phyloP scores from a whole-genome alignment of 1,284 basidiomycete genomes.

The Coniferiporia sulphurascens region DNA sequence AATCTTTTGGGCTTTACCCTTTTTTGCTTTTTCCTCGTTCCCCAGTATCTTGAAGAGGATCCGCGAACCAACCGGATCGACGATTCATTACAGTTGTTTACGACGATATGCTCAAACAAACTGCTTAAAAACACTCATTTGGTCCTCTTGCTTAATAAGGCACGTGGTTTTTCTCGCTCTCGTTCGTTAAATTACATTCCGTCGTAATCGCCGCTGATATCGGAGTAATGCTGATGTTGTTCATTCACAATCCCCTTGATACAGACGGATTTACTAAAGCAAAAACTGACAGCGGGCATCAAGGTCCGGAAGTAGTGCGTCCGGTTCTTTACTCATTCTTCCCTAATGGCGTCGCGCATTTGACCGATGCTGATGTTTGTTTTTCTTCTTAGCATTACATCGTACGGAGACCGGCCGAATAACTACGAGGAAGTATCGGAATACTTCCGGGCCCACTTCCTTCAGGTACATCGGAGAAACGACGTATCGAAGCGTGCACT shows the following conservation, averaged over 20 bases:
- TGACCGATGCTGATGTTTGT: too few relatives aligned
- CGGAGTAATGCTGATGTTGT: neutral
- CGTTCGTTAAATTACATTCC: neutral
- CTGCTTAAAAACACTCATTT: constrained; percentile 66
- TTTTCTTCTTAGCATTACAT: constrained; percentile 55
- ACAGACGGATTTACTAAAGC: constrained; percentile 60
- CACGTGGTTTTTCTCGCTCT: constrained; percentile 20
- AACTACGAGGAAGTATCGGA: constrained; percentile 64
- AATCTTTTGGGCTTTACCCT: neutral
- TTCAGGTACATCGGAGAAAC: constrained; percentile 64
- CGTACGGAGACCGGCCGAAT: constrained; percentile 71
- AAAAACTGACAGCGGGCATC: constrained; percentile 59
- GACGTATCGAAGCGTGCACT: constrained; percentile 54
- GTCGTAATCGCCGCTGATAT: neutral
- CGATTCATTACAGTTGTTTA: constrained; percentile 75
- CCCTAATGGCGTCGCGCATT: neutral
- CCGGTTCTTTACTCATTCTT: neutral
- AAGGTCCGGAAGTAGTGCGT: constrained; percentile 68
- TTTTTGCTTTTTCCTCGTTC: constrained; percentile 2
- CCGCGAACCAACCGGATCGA: constrained; percentile 70
- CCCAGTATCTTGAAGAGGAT: constrained; percentile 76
- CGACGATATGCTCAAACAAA: constrained; percentile 65
- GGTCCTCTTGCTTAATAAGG: constrained; percentile 75
- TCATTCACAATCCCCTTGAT: neutral
- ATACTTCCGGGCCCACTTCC: constrained; percentile 76